These are phyloP conservation scores for Climacium dendroides DNA, from an alignment of 225 moss, liverwort and hornwort genomes.

Conservation along the genomic window DNA sequence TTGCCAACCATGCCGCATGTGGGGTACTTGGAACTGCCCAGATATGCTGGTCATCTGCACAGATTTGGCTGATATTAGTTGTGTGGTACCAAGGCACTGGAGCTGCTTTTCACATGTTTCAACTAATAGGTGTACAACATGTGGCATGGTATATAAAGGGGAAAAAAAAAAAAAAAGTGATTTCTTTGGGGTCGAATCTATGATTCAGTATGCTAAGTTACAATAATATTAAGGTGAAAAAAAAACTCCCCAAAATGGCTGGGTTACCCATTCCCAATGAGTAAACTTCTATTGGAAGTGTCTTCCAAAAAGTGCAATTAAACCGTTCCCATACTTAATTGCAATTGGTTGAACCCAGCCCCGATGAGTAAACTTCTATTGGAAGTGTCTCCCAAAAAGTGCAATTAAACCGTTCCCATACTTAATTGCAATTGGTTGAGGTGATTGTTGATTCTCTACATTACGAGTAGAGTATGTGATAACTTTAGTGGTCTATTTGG, in stretches of 20 bases:
- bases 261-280: rapidly evolving
- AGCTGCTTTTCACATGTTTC: neutral
- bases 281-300: neutral
- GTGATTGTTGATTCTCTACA: no score
- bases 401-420: no score
- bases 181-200: no score
- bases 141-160: neutral
- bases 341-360: neutral
- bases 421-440: no score
- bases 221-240: neutral
- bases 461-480: no score
- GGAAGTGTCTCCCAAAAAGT: no score
- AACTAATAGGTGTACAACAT: neutral
- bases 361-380: no score
- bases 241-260: no score
- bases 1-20: neutral
- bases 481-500: no score
- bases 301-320: neutral
- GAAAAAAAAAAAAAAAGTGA: neutral
- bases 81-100: neutral
- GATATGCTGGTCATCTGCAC: neutral
- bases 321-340: neutral
- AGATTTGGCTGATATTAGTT: neutral
- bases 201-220: neutral
- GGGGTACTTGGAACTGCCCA: neutral